Base-by-base conservation (phyloP, 1,284 basidiomycete genomes). In the Cutaneotrichosporon cavernicola region DNA sequence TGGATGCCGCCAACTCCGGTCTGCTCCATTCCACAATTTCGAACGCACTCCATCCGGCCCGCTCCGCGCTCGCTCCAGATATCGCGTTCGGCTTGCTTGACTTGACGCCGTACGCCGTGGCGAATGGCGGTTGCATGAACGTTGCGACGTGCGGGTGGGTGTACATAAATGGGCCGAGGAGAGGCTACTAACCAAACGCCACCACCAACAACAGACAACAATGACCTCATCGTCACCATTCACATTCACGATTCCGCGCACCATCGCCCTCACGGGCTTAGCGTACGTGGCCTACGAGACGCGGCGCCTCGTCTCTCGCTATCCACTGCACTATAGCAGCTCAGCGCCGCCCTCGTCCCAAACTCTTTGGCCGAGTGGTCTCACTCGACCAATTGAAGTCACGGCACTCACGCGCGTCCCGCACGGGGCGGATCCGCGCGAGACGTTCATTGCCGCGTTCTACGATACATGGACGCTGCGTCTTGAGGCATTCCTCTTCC, bases 391-490 rank as follows among this genome's bases (percentile, higher is more conserved):
- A 4, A 5, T 34, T 16, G 51, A 53, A 16, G 51, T 53, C 7
- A 18, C 31, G 7, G 16, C 51, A 4, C 51, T 11, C 8, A 32
- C 51, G 30, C 51, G 30, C 18, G 10, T 53, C 13, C 30, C 31
- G 30, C 16, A 7, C 14, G 51, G 51, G 1, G 31, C 51, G 21
- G 46, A 61, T 14, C 40, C 62, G 31, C 57, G 58, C 31, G 58
- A 47, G n/a, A 49, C 62, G 2, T 56, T 38, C 62, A 22, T 60
- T 11, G 2, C 21, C 2, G 62, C 62, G 2, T 63, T 63, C 52
- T 63, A 63, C 46, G 22, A 5, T 1, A 63, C 62, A 4, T 63
- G 62, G 62, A 63, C 62, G 16, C 52, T 63, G 9, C 62, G 62
- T 1, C 26, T 63, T 34, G 62, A 63, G 43, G 62, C 16, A 11